These are phyloP conservation scores for Aspergillus terreus DNA, from an alignment of 2,329 filamentous ascomycete species.

Conservation along the genomic window DNA sequence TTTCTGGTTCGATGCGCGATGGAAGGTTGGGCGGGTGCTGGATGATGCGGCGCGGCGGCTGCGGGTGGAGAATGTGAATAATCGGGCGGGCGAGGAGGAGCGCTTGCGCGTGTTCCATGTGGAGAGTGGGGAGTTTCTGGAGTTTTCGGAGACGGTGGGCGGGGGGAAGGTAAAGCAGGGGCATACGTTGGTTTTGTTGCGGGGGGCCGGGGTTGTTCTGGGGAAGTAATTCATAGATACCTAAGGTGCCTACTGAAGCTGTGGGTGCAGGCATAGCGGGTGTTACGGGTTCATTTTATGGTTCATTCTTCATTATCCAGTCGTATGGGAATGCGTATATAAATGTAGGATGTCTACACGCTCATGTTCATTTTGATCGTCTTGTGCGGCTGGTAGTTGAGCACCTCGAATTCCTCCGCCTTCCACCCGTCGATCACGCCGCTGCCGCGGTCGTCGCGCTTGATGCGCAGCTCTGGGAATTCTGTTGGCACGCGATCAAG, in stretches of 20 bases:
- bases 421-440: constrained; percentile 94
- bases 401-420: constrained; percentile 79
- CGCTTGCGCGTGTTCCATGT: constrained; percentile 88
- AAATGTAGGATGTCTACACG: constrained; percentile 50
- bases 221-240: constrained; percentile 47
- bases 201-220: constrained; percentile 75
- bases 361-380: constrained; percentile 98
- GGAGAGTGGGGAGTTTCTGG: constrained; percentile 78
- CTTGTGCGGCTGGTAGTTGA: constrained; percentile 88
- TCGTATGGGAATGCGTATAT: no score
- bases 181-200: constrained; percentile 82
- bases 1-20: constrained; percentile 78
- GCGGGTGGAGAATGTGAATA: constrained; percentile 45
- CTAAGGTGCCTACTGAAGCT: no score
- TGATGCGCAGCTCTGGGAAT: constrained; percentile 77
- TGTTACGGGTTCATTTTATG: not conserved
- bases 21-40: constrained; percentile 72
- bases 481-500: constrained; percentile 72
- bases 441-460: constrained; percentile 62
- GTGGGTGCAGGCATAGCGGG: not conserved
- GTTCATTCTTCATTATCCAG: no score
- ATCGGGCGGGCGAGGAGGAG: constrained; percentile 55
- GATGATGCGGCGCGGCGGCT: constrained; percentile 43
- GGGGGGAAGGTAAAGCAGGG: constrained; percentile 65
- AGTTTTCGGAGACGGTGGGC: constrained; percentile 84